A percentile compares a stretch with the other conserved stretches of the same genome.
Evolutionary conservation across 1,284 basidiomycete genomes (phyloP).

Genomic region (Leccinum brunneo-olivaceum): DNA sequence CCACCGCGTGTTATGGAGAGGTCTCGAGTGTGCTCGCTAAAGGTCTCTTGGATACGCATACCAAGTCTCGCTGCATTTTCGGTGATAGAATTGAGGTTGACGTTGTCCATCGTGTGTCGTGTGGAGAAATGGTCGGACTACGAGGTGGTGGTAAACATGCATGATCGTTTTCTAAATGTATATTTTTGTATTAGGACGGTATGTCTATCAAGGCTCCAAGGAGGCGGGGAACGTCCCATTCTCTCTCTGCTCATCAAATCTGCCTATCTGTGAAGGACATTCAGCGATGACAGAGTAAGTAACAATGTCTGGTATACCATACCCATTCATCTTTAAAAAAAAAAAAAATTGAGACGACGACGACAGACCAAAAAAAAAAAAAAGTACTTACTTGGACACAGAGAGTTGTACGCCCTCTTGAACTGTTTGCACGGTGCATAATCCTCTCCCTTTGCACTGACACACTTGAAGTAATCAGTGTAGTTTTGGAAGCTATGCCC

Average conservation of each 20-base stretch:
- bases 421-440: slow-evolving; percentile 98
- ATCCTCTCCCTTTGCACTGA: slow-evolving; percentile 96
- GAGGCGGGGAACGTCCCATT: slow-evolving; percentile 88
- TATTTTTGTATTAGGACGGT: slow-evolving; percentile 5
- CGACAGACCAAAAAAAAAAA: slow-evolving; percentile 3
- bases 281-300: slow-evolving; percentile 7
- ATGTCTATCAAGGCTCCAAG: slow-evolving; percentile 59
- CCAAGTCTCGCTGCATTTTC: slow-evolving; percentile 78
- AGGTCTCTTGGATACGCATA: slow-evolving; percentile 70
- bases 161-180: too few relatives aligned
- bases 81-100: slow-evolving; percentile 63
- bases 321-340: slow-evolving; percentile 74
- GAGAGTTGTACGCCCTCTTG: slow-evolving; percentile 91
- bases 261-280: slow-evolving; percentile 51
- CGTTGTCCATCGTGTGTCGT: slow-evolving; percentile 27
- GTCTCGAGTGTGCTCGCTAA: slow-evolving; percentile 74
- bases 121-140: slow-evolving; percentile 2
- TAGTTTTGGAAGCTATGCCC: slow-evolving; percentile 88
- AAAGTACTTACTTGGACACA: slow-evolving; percentile 89
- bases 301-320: slow-evolving; percentile 22
- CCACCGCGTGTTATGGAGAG: slow-evolving; percentile 50
- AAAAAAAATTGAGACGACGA: slow-evolving; percentile 13
- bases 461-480: slow-evolving; percentile 96
- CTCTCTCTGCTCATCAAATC: slow-evolving; percentile 93
- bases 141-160: not conserved